phyloP scores from a whole-genome alignment of 139 green algal genomes.

The Mesostigma viride region DNA sequence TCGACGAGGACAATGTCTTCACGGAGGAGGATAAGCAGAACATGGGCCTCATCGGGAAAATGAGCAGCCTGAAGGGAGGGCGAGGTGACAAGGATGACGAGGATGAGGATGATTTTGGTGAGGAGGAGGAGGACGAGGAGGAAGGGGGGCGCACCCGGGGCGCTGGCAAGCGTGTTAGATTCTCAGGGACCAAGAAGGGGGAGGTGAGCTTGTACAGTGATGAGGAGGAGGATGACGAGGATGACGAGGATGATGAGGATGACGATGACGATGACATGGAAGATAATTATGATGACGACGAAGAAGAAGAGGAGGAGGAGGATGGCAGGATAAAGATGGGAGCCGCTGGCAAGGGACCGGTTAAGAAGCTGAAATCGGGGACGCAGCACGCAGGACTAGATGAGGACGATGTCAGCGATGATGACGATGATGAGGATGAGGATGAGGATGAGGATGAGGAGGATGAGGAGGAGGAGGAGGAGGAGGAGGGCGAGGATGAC shows the following conservation, averaged over 20 bases:
- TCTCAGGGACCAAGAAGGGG: too few species aligned
- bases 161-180: too few species aligned
- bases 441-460: too few species aligned
- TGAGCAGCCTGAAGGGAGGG: slow-evolving; percentile 49
- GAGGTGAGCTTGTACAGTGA: slow-evolving; percentile 35
- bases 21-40: slow-evolving; percentile 70
- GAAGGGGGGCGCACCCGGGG: slow-evolving; percentile 29
- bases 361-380: slow-evolving; percentile 17
- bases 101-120: too few species aligned
- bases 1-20: slow-evolving; percentile 88
- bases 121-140: slow-evolving; percentile 19
- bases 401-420: not conserved
- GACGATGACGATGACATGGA: slow-evolving; percentile 32
- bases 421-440: too few species aligned
- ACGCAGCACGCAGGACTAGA: slow-evolving; percentile 15
- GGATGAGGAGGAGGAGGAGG: too few species aligned
- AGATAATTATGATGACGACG: slow-evolving; percentile 2
- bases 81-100: slow-evolving; percentile 14
- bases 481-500: too few species aligned
- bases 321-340: too few species aligned
- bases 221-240: too few species aligned
- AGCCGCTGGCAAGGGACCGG: slow-evolving; percentile 6
- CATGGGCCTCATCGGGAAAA: too few species aligned
- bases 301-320: slow-evolving; percentile 23
- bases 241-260: too few species aligned